Evolutionary conservation across 768 basidiomycete genomes (phyloP).

Genomic region (Mycena polygramma): DNA sequence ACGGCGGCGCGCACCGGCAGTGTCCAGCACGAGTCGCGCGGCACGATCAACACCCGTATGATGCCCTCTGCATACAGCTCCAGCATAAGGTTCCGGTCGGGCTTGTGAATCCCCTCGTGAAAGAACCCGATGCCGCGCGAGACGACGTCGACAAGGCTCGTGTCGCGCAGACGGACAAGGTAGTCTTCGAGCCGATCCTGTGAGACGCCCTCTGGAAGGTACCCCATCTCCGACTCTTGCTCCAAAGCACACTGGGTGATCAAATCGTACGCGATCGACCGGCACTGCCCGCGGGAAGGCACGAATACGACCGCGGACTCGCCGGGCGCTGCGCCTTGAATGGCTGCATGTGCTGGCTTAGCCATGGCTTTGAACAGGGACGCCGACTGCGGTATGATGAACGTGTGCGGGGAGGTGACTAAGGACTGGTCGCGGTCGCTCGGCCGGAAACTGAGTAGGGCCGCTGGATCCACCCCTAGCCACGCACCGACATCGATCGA

Average conservation of each 20-base stretch:
- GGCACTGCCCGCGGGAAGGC: constrained; percentile 85
- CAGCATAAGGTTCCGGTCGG: constrained; percentile 80
- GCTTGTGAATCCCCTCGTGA: constrained; percentile 75
- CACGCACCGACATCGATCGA: constrained; percentile 85
- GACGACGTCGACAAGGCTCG: constrained; percentile 75
- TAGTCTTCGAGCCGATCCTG: constrained; percentile 70
- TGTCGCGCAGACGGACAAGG: constrained; percentile 71
- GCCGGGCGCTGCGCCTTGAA: constrained; percentile 59
- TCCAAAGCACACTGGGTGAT: constrained; percentile 90
- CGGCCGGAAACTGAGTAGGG: constrained; percentile 83
- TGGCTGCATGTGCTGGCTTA: constrained; percentile 87
- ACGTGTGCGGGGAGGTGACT: constrained; percentile 75
- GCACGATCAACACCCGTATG: constrained; percentile 83
- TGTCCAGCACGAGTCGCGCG: constrained; percentile 89
- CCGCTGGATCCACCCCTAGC: constrained; percentile 77
- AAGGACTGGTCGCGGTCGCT: constrained; percentile 87
- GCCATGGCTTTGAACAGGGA: constrained; percentile 93
- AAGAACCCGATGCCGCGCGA: constrained; percentile 91
- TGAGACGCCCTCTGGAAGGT: constrained; percentile 65
- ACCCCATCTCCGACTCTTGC: constrained; percentile 76
- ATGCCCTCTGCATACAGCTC: constrained; percentile 87
- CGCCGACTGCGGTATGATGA: constrained; percentile 88
- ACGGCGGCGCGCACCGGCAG: constrained; percentile 86
- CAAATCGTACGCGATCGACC: constrained; percentile 81
- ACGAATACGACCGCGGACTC: constrained; percentile 86